Evolutionary conservation across 2,329 filamentous ascomycete species (phyloP).

Genomic region (Cercospora sesami): DNA sequence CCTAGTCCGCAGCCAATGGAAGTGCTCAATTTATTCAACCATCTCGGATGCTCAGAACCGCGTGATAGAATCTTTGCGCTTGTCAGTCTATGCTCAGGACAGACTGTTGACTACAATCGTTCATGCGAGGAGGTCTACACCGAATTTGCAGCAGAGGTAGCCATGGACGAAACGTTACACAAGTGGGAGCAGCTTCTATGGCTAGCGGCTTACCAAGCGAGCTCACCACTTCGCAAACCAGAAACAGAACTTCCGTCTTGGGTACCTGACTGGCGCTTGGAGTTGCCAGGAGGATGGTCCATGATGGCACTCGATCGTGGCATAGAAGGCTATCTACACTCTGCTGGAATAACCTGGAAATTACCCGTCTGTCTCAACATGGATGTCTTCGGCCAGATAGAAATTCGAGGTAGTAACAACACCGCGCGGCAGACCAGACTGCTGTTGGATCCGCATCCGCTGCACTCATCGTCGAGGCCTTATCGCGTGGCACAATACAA

Average conservation of each 20-base stretch:
- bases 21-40: background rate
- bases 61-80: background rate
- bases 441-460: background rate
- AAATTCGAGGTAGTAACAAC: background rate
- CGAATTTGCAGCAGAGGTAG: background rate
- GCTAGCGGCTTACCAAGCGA: background rate
- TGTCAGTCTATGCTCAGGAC: background rate
- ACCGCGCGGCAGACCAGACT: background rate
- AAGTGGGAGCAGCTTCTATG: background rate
- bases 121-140: background rate
- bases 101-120: background rate
- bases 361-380: background rate
- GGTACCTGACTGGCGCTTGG: background rate
- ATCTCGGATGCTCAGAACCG: background rate
- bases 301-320: background rate
- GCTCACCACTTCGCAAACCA: background rate
- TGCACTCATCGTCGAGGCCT: background rate
- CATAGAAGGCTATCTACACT: background rate
- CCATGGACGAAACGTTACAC: background rate
- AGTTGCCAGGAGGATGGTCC: background rate
- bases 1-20: background rate
- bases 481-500: background rate
- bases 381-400: background rate
- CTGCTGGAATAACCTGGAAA: background rate
- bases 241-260: background rate